phyloP scores from a whole-genome alignment of 2,329 filamentous ascomycete genomes.

The Penicillium brasilianum region DNA sequence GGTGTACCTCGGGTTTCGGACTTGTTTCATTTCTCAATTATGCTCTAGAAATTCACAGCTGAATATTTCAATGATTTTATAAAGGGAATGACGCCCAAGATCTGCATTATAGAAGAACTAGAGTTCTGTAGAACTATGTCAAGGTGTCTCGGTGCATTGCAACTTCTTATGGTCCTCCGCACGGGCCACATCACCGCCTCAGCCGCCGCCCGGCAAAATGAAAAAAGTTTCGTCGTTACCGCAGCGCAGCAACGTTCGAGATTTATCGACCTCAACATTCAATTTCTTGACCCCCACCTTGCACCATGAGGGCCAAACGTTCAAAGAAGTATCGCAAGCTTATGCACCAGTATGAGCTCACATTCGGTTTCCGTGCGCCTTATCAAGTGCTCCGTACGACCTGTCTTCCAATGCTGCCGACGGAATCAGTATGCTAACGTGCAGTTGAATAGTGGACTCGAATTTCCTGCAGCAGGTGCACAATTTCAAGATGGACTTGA shows the following conservation, averaged over 20 bases:
- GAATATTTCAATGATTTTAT: not conserved
- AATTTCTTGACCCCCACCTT: conserved; percentile 14
- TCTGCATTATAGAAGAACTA: not conserved
- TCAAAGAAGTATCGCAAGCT: conserved; percentile 83
- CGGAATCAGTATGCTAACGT: conserved; percentile 22
- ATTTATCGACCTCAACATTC: conserved; percentile 12
- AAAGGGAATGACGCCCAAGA: not conserved
- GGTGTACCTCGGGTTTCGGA: not conserved
- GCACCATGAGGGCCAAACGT: conserved; percentile 69
- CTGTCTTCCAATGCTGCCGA: conserved; percentile 10
- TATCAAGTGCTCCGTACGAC: conserved; percentile 80
- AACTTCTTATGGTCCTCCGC: not conserved
- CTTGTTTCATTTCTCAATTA: not conserved
- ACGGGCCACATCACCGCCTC: conserved; percentile 16
- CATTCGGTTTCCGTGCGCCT: conserved; percentile 88
- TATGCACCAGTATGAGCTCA: conserved; percentile 87
- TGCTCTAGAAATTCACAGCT: not conserved
- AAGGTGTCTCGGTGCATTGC: not conserved
- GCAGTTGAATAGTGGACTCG: conserved; percentile 68
- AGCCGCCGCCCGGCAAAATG: conserved; percentile 43
- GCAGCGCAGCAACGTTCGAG: conserved; percentile 17
- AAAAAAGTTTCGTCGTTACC: conserved; percentile 39
- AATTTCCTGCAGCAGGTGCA: conserved; percentile 82
- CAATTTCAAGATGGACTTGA: conserved; percentile 87
- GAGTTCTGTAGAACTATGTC: not conserved